Base-by-base conservation (phyloP, 495 filamentous ascomycete species). In the Penicillium coffeae region DNA sequence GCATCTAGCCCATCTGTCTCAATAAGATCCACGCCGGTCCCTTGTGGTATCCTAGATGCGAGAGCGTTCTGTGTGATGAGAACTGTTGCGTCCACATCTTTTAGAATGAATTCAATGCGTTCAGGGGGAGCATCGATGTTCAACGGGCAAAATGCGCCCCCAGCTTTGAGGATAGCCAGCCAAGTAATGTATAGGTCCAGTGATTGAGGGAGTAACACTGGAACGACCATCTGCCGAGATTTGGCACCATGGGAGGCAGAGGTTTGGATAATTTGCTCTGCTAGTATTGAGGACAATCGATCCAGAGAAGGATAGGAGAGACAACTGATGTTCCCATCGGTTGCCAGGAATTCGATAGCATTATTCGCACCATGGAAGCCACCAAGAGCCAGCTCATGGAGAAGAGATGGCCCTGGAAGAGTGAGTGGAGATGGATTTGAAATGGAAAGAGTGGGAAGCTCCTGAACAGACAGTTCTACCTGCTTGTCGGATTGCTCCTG, bases 141-240 rank as follows among this genome's bases (percentile, higher is more conserved):
- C 32, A 95, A 67, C 0, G 89, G 88, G 42, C 89, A 92, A 52
- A 94, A 93, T 6, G 88, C 87, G 6, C 73, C 86, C 0, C 89
- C 89, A 6, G 83, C 80, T 55, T 88, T 88, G 10, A 93, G 73
- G 39, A 89, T 82, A 1, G 82, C 89, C 4, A 94, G 60, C 38
- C 84, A 74, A 0, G 85, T 63, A 42, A 89, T 71, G 58, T 93
- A 95, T 8, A 95, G 74, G 18, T 81, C 72, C 15, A 80, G 75
- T 4, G 76, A 82, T 59, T 93, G 89, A 7, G 82, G 80, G 4
- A 90, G 58, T 8, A 90, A 74, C 7, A 93, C 69, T 0, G 89
- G 89, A 14, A 93, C 73, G n/a, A 90, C 73, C 20, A 43, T 41
- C 41, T 45, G 50, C 22, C 8, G 37, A 5, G 22, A 22, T 25